phyloP scores from a whole-genome alignment of 1,284 basidiomycete genomes.

The Pseudozyma flocculosa region DNA sequence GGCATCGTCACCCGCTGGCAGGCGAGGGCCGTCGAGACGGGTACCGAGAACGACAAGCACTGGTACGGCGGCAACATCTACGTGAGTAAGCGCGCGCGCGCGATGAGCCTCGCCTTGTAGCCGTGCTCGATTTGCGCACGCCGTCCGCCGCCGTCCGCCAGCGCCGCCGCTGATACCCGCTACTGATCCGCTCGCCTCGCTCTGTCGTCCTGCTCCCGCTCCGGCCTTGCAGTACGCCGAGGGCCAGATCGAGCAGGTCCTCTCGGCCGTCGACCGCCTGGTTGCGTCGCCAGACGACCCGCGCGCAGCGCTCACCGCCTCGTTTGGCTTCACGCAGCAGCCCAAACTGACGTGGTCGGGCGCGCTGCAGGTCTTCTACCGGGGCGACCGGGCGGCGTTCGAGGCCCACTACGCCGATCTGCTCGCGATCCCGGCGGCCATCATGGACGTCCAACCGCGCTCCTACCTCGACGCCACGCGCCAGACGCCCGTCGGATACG shows the following conservation, averaged over 20 bases:
- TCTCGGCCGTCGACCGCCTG: slow-evolving; percentile 13
- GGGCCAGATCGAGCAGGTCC: slow-evolving; percentile 5
- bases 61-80: slow-evolving; percentile 22
- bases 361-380: slow-evolving; percentile 13
- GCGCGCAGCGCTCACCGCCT: slow-evolving; percentile 13
- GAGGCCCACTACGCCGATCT: slow-evolving; percentile 5
- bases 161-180: no score
- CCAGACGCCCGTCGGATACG: slow-evolving; percentile 15
- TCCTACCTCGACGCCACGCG: slow-evolving; percentile 11
- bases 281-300: slow-evolving; percentile 15
- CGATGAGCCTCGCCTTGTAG: no score
- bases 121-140: no score
- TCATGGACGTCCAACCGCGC: slow-evolving; percentile 7
- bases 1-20: slow-evolving; percentile 54
- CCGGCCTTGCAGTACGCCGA: slow-evolving; percentile 1
- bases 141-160: no score
- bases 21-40: slow-evolving; percentile 11
- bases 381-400: slow-evolving; percentile 10
- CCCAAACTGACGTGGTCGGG: no score
- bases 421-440: slow-evolving; percentile 10
- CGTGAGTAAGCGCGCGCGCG: no score
- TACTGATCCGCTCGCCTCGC: no score
- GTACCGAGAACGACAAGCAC: slow-evolving; percentile 7
- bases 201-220: no score
- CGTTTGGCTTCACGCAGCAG: no score